Conservation (phyloP, 306 rosid species). For the Malus asiatica region DNA sequence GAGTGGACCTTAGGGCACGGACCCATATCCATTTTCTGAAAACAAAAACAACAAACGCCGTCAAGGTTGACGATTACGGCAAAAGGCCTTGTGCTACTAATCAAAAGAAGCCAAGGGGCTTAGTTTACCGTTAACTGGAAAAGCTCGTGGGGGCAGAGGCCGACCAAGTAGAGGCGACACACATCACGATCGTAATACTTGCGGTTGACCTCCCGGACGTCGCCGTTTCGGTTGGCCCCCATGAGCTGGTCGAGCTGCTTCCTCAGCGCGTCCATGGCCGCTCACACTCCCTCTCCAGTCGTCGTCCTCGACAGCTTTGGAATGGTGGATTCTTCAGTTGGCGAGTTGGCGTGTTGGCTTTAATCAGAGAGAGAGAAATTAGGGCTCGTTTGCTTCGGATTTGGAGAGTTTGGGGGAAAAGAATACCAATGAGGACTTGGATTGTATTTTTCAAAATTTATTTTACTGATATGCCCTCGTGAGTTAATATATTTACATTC, state of each 20-base stretch:
- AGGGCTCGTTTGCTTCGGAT: constrained; percentile 7
- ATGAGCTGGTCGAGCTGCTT: constrained; percentile 95
- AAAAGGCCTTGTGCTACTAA: background rate
- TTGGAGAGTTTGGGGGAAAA: background rate
- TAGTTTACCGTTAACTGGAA: constrained; percentile 75
- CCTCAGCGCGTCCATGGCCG: constrained; percentile 81
- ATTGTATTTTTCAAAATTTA: background rate
- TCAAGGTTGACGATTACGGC: background rate
- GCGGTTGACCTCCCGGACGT: constrained; percentile 93
- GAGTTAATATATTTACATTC: background rate
- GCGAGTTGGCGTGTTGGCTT: background rate
- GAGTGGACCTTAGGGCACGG: constrained; percentile 98
- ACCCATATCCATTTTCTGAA: constrained; percentile 99
- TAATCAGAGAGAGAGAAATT: background rate
- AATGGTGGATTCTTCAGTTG: background rate
- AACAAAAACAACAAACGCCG: constrained; percentile 1
- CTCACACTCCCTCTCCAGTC: background rate
- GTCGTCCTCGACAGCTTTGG: background rate
- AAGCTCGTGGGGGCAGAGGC: constrained; percentile 98
- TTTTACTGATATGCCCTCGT: constrained; percentile 1
- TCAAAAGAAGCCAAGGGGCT: background rate
- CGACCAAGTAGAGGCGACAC: constrained; percentile 90
- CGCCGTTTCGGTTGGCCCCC: constrained; percentile 99
- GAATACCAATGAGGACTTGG: background rate
- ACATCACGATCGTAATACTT: constrained; percentile 96